Percentiles rank a stretch among this genome's conserved stretches.
Conservation (phyloP, 2,329 filamentous ascomycete genomes). For the Beauveria sp. region DNA sequence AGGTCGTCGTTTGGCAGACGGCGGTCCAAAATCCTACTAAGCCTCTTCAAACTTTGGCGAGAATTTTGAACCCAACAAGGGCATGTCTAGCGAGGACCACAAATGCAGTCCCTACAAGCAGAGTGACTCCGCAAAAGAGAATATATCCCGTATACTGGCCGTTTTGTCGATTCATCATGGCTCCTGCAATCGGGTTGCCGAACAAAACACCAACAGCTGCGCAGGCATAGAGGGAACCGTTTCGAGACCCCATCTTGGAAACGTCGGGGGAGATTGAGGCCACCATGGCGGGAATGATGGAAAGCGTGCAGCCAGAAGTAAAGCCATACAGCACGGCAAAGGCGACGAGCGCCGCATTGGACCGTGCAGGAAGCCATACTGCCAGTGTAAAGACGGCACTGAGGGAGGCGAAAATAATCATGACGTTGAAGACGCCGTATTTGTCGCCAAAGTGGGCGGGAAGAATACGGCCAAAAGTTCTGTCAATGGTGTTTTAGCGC, state of each 20-base stretch:
- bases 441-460: neutral
- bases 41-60: neutral
- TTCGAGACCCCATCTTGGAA: slow-evolving; percentile 27
- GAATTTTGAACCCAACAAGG: neutral
- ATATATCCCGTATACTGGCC: neutral
- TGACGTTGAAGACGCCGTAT: slow-evolving; percentile 48
- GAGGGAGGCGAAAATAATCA: slow-evolving; percentile 48
- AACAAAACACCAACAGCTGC: neutral
- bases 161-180: neutral
- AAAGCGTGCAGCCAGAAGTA: slow-evolving; percentile 21
- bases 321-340: slow-evolving; percentile 24
- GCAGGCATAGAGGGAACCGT: neutral
- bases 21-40: too few relatives aligned
- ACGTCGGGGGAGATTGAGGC: slow-evolving; percentile 33
- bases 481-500: neutral
- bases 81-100: neutral
- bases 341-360: slow-evolving; percentile 5
- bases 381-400: slow-evolving; percentile 40
- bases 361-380: neutral
- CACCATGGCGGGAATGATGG: slow-evolving; percentile 28
- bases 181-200: neutral
- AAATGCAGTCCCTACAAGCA: neutral
- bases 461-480: neutral
- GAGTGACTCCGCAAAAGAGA: neutral
- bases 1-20: too few relatives aligned